These are phyloP conservation scores for Clarireedia paspali DNA, from an alignment of 2,329 filamentous ascomycete genomes.

Conservation along the genomic window DNA sequence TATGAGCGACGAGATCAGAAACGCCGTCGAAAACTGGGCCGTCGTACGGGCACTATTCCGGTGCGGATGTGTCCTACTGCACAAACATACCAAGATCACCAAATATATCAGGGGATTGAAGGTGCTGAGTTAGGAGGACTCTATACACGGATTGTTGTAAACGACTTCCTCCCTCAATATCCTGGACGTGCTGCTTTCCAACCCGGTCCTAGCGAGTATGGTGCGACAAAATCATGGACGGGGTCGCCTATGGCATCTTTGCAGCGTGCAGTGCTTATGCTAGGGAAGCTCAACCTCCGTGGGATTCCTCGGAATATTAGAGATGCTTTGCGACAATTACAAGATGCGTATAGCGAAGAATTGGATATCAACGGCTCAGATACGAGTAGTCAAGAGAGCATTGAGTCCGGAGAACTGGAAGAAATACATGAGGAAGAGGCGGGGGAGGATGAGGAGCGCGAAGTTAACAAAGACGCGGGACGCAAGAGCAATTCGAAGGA, in stretches of 20 bases:
- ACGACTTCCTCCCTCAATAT: conserved; percentile 16
- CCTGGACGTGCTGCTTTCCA: conserved; percentile 14
- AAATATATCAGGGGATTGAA: conserved; percentile 14
- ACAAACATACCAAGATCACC: conserved; percentile 19
- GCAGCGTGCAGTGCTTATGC: conserved; percentile 17
- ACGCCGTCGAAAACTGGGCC: conserved; percentile 14
- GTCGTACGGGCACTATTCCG: conserved; percentile 15
- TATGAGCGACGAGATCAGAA: conserved; percentile 16
- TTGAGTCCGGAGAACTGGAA: too few species aligned
- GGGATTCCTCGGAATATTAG: conserved; percentile 15
- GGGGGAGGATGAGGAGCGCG: conserved; percentile 14
- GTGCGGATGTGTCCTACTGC: conserved; percentile 16
- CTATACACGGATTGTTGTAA: conserved; percentile 15
- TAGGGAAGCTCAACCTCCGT: conserved; percentile 15
- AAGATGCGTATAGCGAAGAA: conserved; percentile 18
- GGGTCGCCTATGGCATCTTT: conserved; percentile 16
- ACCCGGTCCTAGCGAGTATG: conserved; percentile 18
- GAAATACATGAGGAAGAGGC: not conserved
- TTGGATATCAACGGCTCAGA: conserved; percentile 5
- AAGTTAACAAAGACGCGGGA: conserved; percentile 1
- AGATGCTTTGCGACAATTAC: conserved; percentile 16
- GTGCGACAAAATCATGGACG: conserved; percentile 14
- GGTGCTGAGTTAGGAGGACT: conserved; percentile 13
- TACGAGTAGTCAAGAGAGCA: too few species aligned
- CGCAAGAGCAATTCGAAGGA: conserved; percentile 8